A percentile compares a stretch with the other conserved stretches of the same genome.
Evolutionary conservation across 1,284 basidiomycete species (phyloP).

Genomic region (Fistulina hepatica): DNA sequence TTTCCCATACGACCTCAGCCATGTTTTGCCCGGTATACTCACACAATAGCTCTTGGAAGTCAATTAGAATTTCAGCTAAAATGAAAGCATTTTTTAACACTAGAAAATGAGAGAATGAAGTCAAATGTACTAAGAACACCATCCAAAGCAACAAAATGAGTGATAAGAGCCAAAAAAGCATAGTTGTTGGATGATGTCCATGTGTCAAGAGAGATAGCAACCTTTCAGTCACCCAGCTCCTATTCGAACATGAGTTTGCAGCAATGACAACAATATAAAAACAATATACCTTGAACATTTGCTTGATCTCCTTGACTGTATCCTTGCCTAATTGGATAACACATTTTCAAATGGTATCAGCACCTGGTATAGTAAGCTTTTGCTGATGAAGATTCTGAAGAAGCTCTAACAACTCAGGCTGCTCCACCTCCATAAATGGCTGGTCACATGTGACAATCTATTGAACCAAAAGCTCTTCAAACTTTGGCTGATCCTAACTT

Average conservation of each 20-base stretch:
- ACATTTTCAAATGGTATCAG: slow-evolving; percentile 1
- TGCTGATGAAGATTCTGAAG: slow-evolving; percentile 11
- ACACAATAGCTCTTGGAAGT: slow-evolving; percentile 23
- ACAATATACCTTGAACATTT: slow-evolving; percentile 11
- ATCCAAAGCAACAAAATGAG: slow-evolving; percentile 16
- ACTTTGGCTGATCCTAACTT: slow-evolving; percentile 7
- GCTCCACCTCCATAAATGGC: slow-evolving; percentile 13
- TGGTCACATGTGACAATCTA: slow-evolving; percentile 16
- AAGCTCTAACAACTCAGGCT: slow-evolving; percentile 12
- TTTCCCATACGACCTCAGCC: slow-evolving; percentile 23
- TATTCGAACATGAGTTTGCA: background rate
- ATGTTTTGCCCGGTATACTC: slow-evolving; percentile 25
- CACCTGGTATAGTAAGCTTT: slow-evolving; percentile 1
- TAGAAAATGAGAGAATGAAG: background rate
- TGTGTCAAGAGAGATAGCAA: slow-evolving; percentile 16
- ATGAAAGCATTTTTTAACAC: too few relatives aligned
- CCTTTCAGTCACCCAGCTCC: slow-evolving; percentile 12
- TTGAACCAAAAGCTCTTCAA: slow-evolving; percentile 9
- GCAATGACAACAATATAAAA: background rate
- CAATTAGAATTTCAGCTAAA: slow-evolving; percentile 24
- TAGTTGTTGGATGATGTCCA: slow-evolving; percentile 19
- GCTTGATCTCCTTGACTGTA: slow-evolving; percentile 3
- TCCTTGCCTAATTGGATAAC: slow-evolving; percentile 10
- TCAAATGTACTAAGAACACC: slow-evolving; percentile 10
- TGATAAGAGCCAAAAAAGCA: slow-evolving; percentile 18